Conservation (phyloP, 2,329 filamentous ascomycete genomes). For the Phoma herbarum region DNA sequence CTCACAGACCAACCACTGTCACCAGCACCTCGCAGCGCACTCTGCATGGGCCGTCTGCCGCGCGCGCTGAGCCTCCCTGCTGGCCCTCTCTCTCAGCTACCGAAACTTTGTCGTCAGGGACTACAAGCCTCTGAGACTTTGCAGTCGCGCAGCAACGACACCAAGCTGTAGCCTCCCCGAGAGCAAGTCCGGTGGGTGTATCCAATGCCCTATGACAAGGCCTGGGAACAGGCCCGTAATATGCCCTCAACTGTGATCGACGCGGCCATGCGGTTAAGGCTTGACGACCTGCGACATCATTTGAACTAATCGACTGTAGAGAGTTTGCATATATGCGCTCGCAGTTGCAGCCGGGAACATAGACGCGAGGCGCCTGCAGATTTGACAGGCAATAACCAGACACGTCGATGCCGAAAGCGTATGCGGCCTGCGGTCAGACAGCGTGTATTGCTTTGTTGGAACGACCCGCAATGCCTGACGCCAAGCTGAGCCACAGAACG, state of each 20-base stretch:
- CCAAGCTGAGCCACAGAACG: constrained; percentile 33
- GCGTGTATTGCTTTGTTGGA: constrained; percentile 29
- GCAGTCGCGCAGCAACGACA: constrained; percentile 24
- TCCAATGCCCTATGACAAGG: constrained; percentile 19
- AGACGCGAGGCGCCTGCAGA: constrained; percentile 21
- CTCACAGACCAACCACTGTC: constrained; percentile 34
- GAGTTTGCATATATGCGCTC: constrained; percentile 14
- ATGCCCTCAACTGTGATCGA: constrained; percentile 42
- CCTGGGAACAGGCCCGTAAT: constrained; percentile 18
- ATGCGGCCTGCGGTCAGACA: constrained; percentile 23
- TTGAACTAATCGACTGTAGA: constrained; percentile 23
- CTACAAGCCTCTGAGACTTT: constrained; percentile 6
- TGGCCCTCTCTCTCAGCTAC: constrained; percentile 19
- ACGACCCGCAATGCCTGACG: constrained; percentile 20
- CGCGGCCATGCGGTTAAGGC: constrained; percentile 45
- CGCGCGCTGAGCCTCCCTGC: constrained; percentile 27
- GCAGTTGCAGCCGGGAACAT: constrained; percentile 14
- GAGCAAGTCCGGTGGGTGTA: constrained; percentile 21
- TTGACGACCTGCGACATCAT: constrained; percentile 33
- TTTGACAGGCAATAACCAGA: constrained; percentile 23
- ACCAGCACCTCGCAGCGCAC: constrained; percentile 26
- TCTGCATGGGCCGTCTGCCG: constrained; percentile 28
- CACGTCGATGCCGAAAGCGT: constrained; percentile 29
- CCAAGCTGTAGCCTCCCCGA: constrained; percentile 7
- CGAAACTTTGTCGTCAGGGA: constrained; percentile 32